Conservation (phyloP, 129 eudicot species). For the Flaveria bidentis region DNA sequence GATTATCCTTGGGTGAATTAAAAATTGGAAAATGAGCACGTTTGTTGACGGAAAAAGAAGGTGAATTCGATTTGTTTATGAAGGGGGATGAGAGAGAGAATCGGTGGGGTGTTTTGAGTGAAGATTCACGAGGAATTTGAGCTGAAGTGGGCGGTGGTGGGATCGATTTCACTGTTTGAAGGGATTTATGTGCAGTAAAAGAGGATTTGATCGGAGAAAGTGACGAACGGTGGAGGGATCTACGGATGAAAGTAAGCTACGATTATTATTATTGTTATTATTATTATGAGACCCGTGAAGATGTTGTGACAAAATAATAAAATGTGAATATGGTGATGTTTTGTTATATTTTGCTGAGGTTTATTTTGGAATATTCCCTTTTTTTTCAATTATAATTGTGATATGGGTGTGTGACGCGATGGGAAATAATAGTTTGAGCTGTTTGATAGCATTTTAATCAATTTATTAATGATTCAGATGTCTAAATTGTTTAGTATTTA, state of each 20-base stretch:
- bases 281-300: neutral
- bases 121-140: constrained; percentile 23
- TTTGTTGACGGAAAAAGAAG: constrained; percentile 12
- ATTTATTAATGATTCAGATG: too few species aligned
- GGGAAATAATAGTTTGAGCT: too few species aligned
- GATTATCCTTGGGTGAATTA: constrained; percentile 27
- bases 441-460: too few species aligned
- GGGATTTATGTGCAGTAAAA: constrained; percentile 3
- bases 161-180: constrained; percentile 15
- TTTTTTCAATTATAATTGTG: neutral
- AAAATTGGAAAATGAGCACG: constrained; percentile 14
- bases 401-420: too few species aligned
- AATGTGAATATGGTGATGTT: constrained; percentile 3
- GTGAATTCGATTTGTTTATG: neutral
- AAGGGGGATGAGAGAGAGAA: constrained; percentile 10
- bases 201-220: neutral
- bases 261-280: neutral
- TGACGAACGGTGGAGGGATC: neutral
- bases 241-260: neutral
- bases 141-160: constrained; percentile 26
- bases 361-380: constrained; percentile 3
- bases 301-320: neutral
- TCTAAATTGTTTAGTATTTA: too few species aligned
- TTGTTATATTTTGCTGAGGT: neutral
- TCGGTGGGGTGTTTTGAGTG: constrained; percentile 12